These are phyloP conservation scores for Irpex sp. DNA, from an alignment of 1,284 basidiomycete species.

Conservation along the genomic window DNA sequence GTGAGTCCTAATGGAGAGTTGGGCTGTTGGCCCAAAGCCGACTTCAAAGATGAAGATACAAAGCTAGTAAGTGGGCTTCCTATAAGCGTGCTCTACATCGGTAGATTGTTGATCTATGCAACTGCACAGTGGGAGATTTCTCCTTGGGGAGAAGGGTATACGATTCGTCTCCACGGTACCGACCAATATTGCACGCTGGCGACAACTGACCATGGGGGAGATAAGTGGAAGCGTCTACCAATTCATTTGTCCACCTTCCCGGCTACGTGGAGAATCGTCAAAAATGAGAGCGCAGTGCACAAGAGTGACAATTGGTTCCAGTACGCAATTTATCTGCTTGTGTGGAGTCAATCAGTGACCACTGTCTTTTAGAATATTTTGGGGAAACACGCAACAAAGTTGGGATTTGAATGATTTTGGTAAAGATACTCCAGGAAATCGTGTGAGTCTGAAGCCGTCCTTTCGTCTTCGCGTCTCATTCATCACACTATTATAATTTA, in stretches of 20 bases:
- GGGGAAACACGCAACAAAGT: conserved; percentile 4
- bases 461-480: too few relatives aligned
- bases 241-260: conserved; percentile 6
- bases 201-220: neutral
- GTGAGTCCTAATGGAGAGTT: conserved; percentile 3
- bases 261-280: conserved; percentile 9
- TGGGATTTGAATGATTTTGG: conserved; percentile 6
- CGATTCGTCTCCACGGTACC: conserved; percentile 8
- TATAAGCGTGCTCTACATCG: neutral
- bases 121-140: conserved; percentile 9
- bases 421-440: neutral
- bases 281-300: neutral
- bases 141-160: conserved; percentile 6
- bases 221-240: neutral
- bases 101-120: neutral
- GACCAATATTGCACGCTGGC: conserved; percentile 11
- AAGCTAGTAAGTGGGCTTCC: neutral
- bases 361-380: conserved; percentile 3
- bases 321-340: neutral
- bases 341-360: neutral
- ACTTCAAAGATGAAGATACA: conserved; percentile 2
- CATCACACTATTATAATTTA: too few relatives aligned
- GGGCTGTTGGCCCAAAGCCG: conserved; percentile 2
- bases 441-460: neutral
- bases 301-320: neutral